Percentiles rank a stretch among this genome's conserved stretches.
These are phyloP conservation scores for Cryptosporidium muris DNA, from an alignment of 169 alveolate genomes.

Conservation along the genomic window DNA sequence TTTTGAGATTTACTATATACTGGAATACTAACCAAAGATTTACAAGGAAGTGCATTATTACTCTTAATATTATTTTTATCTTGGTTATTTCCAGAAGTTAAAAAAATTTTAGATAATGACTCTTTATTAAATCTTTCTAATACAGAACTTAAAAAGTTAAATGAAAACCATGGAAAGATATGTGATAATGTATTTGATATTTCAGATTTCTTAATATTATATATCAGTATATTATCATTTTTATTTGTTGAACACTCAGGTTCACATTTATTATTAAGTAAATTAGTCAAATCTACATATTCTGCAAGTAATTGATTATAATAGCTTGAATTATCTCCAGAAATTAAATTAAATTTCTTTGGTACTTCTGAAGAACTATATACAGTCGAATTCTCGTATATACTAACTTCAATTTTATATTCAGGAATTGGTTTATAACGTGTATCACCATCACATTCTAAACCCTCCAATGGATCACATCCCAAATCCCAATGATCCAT, in stretches of 20 bases:
- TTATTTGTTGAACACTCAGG: no score
- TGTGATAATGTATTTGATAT: no score
- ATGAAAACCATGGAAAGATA: no score
- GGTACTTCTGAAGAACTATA: neutral
- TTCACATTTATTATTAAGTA: no score
- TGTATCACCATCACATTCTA: slow-evolving; percentile 41
- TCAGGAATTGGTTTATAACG: slow-evolving; percentile 21
- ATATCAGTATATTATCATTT: no score
- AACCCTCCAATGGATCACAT: slow-evolving; percentile 40
- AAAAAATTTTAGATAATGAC: no score
- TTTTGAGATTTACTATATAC: slow-evolving; percentile 29
- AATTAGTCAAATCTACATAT: slow-evolving; percentile 2
- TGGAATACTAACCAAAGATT: slow-evolving; percentile 31
- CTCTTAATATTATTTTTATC: no score
- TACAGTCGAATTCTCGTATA: neutral
- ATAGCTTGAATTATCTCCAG: neutral
- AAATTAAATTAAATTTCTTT: neutral
- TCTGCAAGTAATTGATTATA: slow-evolving; percentile 32
- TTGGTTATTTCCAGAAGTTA: no score
- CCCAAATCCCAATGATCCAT: slow-evolving; percentile 69
- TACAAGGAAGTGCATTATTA: neutral
- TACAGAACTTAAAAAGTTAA: no score
- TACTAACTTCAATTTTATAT: slow-evolving; percentile 7
- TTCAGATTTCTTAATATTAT: no score
- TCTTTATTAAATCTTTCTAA: no score